These are phyloP conservation scores for Mortierella sp. DNA, from an alignment of 371 early-diverging fungal species.

Conservation along the genomic window DNA sequence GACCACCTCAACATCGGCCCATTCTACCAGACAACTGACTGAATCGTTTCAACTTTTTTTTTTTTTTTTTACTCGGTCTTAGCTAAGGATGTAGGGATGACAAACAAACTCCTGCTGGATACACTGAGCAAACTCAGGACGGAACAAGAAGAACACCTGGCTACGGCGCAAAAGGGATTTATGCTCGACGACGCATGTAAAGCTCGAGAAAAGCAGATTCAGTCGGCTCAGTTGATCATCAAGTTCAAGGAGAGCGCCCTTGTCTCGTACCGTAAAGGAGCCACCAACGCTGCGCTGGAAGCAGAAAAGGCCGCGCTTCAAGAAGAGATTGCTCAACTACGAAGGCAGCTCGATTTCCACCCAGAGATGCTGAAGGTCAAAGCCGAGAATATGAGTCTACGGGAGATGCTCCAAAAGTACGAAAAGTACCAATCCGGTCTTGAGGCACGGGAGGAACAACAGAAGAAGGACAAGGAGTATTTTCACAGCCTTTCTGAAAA, in stretches of 20 bases:
- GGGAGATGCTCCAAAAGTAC: slow-evolving; percentile 40
- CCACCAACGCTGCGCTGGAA: slow-evolving; percentile 29
- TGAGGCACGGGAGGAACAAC: slow-evolving; percentile 44
- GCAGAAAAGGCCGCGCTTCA: slow-evolving; percentile 38
- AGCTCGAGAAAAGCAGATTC: slow-evolving; percentile 50
- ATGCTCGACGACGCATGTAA: slow-evolving; percentile 52
- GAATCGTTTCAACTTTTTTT: background rate
- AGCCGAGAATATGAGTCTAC: slow-evolving; percentile 45
- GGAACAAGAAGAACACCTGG: slow-evolving; percentile 42
- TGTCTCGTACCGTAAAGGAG: slow-evolving; percentile 40
- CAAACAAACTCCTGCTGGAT: slow-evolving; percentile 26
- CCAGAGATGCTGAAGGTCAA: slow-evolving; percentile 53
- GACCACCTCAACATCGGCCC: no score
- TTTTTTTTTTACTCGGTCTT: background rate
- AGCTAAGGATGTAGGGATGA: slow-evolving; percentile 20
- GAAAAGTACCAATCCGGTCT: slow-evolving; percentile 41
- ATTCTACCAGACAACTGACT: no score
- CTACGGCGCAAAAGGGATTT: slow-evolving; percentile 31
- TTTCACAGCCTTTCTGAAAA: slow-evolving; percentile 32
- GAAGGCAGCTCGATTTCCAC: slow-evolving; percentile 45
- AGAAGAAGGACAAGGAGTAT: slow-evolving; percentile 46
- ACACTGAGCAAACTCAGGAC: slow-evolving; percentile 26
- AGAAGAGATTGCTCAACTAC: slow-evolving; percentile 38
- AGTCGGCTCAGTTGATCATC: slow-evolving; percentile 44
- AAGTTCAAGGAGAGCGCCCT: slow-evolving; percentile 51